Conservation (phyloP, 2,329 filamentous ascomycete genomes). For the Nothophaeocryptopus gaeumannii region DNA sequence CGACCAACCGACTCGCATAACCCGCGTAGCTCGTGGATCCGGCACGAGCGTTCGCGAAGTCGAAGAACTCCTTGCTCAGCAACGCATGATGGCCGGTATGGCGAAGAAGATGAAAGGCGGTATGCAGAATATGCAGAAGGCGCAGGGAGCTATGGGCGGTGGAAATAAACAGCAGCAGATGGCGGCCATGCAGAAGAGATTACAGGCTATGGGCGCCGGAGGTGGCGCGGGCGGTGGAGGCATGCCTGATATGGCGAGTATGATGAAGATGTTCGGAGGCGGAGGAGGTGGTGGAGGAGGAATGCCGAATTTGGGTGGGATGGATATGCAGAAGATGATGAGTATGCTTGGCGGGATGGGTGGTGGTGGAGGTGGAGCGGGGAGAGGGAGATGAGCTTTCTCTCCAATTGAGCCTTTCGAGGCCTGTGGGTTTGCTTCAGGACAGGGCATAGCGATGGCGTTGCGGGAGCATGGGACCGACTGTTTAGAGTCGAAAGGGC, state of each 20-base stretch:
- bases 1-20: constrained; percentile 89
- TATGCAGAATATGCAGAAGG: constrained; percentile 96
- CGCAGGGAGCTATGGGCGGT: constrained; percentile 85
- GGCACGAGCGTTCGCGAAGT: constrained; percentile 90
- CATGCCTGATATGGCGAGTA: constrained; percentile 78
- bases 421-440: too few relatives aligned
- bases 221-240: constrained; percentile 57
- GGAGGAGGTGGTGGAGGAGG: constrained; percentile 55
- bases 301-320: constrained; percentile 58
- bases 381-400: background rate
- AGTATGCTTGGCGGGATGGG: constrained; percentile 66
- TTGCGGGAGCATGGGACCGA: too few relatives aligned
- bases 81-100: constrained; percentile 98
- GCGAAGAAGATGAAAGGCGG: constrained; percentile 98
- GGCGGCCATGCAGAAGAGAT: constrained; percentile 92
- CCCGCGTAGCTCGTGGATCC: constrained; percentile 81
- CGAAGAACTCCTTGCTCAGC: constrained; percentile 94
- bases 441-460: too few relatives aligned
- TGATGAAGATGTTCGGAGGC: constrained; percentile 89
- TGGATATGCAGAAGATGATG: constrained; percentile 70
- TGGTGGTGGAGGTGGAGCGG: constrained; percentile 48
- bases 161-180: constrained; percentile 90
- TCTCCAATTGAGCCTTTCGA: too few relatives aligned
- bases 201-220: constrained; percentile 86
- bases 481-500: too few relatives aligned